Evolutionary conservation across 768 basidiomycete species (phyloP).

Genomic region (Chalciporus piperatus): DNA sequence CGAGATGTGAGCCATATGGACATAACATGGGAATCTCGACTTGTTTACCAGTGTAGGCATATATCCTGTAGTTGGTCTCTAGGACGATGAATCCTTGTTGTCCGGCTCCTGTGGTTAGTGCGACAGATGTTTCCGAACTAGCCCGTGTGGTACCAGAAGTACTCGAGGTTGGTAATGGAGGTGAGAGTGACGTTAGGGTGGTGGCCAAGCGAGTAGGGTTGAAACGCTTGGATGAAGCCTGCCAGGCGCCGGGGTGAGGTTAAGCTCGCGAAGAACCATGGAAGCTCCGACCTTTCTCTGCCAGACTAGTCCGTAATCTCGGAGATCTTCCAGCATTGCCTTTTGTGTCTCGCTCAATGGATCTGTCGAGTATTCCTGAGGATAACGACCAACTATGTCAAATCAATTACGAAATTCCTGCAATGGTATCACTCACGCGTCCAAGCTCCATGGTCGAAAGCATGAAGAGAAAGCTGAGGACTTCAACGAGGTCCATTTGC

Average conservation of each 20-base stretch:
- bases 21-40: slow-evolving; percentile 6
- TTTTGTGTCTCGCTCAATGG: slow-evolving; percentile 74
- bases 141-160: slow-evolving; percentile 18
- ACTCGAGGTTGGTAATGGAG: slow-evolving; percentile 64
- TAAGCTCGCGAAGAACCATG: slow-evolving; percentile 11
- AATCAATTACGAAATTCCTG: neutral
- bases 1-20: slow-evolving; percentile 17
- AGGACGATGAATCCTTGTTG: slow-evolving; percentile 92
- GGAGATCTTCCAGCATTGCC: slow-evolving; percentile 87
- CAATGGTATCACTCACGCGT: slow-evolving; percentile 48
- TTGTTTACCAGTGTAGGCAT: slow-evolving; percentile 87
- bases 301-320: slow-evolving; percentile 94
- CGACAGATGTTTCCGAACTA: slow-evolving; percentile 18
- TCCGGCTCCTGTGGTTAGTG: slow-evolving; percentile 48
- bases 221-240: slow-evolving; percentile 79
- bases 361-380: slow-evolving; percentile 86
- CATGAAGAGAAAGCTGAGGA: slow-evolving; percentile 94
- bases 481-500: slow-evolving; percentile 89
- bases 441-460: slow-evolving; percentile 95
- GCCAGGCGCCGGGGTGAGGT: slow-evolving; percentile 11
- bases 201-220: slow-evolving; percentile 94
- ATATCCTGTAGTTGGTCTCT: slow-evolving; percentile 97
- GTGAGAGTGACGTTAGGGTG: slow-evolving; percentile 88
- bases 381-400: slow-evolving; percentile 8
- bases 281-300: slow-evolving; percentile 60